A percentile compares a stretch with the other conserved stretches of the same genome.
These are phyloP conservation scores for Leccinum insigne DNA, from an alignment of 1,284 basidiomycete species.

Conservation along the genomic window DNA sequence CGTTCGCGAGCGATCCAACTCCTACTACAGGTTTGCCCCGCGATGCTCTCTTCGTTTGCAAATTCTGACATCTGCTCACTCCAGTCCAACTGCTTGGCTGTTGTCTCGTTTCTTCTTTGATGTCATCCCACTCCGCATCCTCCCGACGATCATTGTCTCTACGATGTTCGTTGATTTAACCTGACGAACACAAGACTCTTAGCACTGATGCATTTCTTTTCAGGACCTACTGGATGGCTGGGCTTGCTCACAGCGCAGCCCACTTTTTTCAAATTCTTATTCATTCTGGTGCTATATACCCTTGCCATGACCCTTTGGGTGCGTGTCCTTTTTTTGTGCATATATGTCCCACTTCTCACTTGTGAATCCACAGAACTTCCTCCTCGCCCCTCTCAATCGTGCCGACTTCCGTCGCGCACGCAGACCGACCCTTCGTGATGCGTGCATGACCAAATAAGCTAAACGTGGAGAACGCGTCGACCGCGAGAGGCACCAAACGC, in stretches of 20 bases:
- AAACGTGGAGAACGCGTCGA: constrained; percentile 94
- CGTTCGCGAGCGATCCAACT: constrained; percentile 80
- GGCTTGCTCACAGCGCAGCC: constrained; percentile 66
- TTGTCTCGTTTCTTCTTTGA: constrained; percentile 85
- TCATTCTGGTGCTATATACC: constrained; percentile 76
- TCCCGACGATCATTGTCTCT: constrained; percentile 82
- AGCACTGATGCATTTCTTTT: constrained; percentile 18
- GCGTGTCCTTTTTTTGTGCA: constrained; percentile 33
- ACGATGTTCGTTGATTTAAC: constrained; percentile 57
- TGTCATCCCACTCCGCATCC: constrained; percentile 78
- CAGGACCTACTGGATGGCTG: constrained; percentile 93
- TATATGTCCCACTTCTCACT: not conserved
- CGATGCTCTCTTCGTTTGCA: not conserved
- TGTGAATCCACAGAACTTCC: constrained; percentile 70
- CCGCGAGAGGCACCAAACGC: constrained; percentile 93
- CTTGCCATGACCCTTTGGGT: constrained; percentile 85
- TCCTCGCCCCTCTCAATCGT: constrained; percentile 89
- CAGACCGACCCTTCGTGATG: constrained; percentile 89
- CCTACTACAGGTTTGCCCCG: constrained; percentile 67
- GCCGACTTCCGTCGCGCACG: constrained; percentile 88
- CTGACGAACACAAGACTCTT: not conserved
- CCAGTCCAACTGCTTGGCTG: constrained; percentile 83
- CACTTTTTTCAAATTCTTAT: constrained; percentile 82
- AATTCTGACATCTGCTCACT: constrained; percentile 14
- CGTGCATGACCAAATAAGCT: constrained; percentile 88